These are phyloP conservation scores for Adansonia gregorii DNA, from an alignment of 441 rosid species.

Conservation along the genomic window DNA sequence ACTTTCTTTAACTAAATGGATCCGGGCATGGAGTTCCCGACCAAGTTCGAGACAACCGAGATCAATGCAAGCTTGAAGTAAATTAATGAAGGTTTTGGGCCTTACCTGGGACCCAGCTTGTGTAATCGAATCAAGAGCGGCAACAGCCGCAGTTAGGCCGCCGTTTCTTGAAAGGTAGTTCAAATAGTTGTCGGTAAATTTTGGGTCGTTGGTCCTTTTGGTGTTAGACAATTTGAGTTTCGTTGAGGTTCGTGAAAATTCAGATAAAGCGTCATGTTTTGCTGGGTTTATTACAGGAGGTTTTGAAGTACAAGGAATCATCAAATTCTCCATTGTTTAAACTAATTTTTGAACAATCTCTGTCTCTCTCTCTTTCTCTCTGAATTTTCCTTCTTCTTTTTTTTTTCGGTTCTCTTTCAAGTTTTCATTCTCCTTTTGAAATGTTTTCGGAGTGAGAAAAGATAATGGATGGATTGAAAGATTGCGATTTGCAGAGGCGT, in stretches of 20 bases:
- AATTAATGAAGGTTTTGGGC: slow-evolving; percentile 51
- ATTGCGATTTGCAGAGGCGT: slow-evolving; percentile 5
- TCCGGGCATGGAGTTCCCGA: slow-evolving; percentile 58
- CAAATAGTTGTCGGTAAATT: slow-evolving; percentile 43
- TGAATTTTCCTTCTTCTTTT: neutral
- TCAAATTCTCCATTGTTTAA: slow-evolving; percentile 58
- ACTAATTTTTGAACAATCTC: neutral
- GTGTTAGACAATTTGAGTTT: slow-evolving; percentile 33
- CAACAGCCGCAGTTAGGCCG: slow-evolving; percentile 58
- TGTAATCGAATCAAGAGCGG: slow-evolving; percentile 54
- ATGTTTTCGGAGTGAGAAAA: neutral
- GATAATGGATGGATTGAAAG: neutral
- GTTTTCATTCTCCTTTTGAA: neutral
- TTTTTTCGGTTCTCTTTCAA: slow-evolving; percentile 1
- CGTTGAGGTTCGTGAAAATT: slow-evolving; percentile 35
- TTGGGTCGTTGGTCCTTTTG: slow-evolving; percentile 33
- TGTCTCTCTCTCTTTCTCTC: neutral
- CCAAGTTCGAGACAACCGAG: slow-evolving; percentile 59
- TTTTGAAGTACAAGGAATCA: slow-evolving; percentile 46
- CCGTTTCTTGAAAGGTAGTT: slow-evolving; percentile 54
- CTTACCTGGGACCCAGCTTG: slow-evolving; percentile 53
- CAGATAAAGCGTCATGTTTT: slow-evolving; percentile 37
- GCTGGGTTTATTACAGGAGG: slow-evolving; percentile 43
- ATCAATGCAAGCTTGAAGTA: slow-evolving; percentile 69
- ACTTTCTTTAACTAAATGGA: slow-evolving; percentile 43